Evolutionary conservation across 2,329 filamentous ascomycete species (phyloP), one percentile per base, ranked within the genome.

Genomic region (Trichoderma sp.): DNA sequence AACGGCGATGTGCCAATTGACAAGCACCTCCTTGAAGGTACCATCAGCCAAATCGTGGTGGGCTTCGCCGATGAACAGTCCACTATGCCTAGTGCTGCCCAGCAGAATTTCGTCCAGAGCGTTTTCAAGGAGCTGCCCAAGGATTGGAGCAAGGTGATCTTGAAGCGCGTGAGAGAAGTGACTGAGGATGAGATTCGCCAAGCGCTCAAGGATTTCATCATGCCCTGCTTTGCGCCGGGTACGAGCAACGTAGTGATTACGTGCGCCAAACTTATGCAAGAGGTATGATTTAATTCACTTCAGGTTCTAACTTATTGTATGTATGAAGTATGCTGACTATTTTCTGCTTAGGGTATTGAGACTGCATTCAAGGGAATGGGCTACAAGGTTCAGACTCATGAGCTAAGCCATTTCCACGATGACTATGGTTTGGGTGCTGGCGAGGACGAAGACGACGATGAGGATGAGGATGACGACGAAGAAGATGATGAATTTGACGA

Each of bases 11-110:
- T 88, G 1, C 85, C 87, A 34, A 91, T 99, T 70, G 94, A 98
- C 78, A 88, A 90, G 69, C 86, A 95, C 72, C 91, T 95, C 75
- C 88, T 98, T 11, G 94, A 98, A 81, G 95, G 94, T 6, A 94
- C 95, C 5, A 93, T 99, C 72, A 96, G 92, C 78, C 92, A 91
- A 76, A 94, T 99, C 71, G 94, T 99, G 39, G 91, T 95, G 73
- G 87, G 86, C 65, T 92, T 97, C 78, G 96, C 95, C 2, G 93
- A 97, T 76, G 93, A 97, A 78, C 94, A 98, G 81, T 88, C 92
- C 2, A 98, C 93, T 0, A 93, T 97, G 87, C 88, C 91, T 7
- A 89, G 87, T 57, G 95, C 96, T 0, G 96, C 95, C 1, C 88
- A 91, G 77, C 90, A 92, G 76, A 95, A 93, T 78, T 99, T 97